A percentile compares a stretch with the other conserved stretches of the same genome.
phyloP scores from a whole-genome alignment of 768 basidiomycete species.

The Amanita subjunquillea region DNA sequence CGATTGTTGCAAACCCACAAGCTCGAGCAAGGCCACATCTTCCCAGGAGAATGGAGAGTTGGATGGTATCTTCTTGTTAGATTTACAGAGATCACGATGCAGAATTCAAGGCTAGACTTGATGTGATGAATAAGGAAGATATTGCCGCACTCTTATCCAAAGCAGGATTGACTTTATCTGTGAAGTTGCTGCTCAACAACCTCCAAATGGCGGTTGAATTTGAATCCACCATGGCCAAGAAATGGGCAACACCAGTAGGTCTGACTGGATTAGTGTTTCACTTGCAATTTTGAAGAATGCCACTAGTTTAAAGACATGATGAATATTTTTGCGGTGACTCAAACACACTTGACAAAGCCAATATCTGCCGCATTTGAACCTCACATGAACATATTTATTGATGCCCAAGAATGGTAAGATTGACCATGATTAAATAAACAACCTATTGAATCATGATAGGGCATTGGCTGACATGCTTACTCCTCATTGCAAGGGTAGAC shows the following conservation, averaged over 20 bases:
- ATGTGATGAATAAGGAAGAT: conserved; percentile 53
- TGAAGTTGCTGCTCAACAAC: conserved; percentile 75
- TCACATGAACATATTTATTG: conserved; percentile 88
- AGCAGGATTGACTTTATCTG: conserved; percentile 58
- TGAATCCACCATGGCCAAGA: conserved; percentile 69
- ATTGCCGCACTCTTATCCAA: conserved; percentile 77
- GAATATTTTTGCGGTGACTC: conserved; percentile 35
- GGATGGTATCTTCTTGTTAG: conserved; percentile 72
- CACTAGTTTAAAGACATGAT: conserved; percentile 60
- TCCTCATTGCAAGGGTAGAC: conserved; percentile 51
- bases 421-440: not conserved
- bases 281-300: not conserved
- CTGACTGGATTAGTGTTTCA: not conserved
- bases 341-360: conserved; percentile 44
- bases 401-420: conserved; percentile 87
- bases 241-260: conserved; percentile 68
- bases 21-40: conserved; percentile 73
- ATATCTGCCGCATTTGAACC: conserved; percentile 90
- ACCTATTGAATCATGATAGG: conserved; percentile 26
- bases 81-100: conserved; percentile 75
- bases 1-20: conserved; percentile 80
- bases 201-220: conserved; percentile 85
- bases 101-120: not conserved
- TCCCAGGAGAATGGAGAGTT: conserved; percentile 82
- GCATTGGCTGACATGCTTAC: conserved; percentile 87